phyloP scores from a whole-genome alignment of 225 moss, liverwort and hornwort genomes.

The Bryum argenteum region DNA sequence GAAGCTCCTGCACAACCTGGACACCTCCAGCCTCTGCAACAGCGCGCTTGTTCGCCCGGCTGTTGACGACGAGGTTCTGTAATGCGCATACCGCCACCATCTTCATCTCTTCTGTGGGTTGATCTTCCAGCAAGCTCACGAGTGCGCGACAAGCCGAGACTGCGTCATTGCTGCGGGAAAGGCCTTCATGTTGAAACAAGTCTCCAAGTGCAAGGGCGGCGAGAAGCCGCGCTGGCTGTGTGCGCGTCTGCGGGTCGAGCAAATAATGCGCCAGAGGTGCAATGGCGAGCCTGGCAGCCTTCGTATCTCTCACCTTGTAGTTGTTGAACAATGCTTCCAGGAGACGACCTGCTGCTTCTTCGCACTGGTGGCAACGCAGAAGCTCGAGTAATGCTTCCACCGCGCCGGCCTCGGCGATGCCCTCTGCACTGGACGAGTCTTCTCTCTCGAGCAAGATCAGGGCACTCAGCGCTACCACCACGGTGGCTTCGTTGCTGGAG shows the following conservation, averaged over 20 bases:
- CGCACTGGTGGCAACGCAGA: slow-evolving; percentile 92
- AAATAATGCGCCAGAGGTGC: slow-evolving; percentile 90
- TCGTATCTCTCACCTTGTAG: slow-evolving; percentile 90
- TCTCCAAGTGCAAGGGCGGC: slow-evolving; percentile 93
- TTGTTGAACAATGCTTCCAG: slow-evolving; percentile 96
- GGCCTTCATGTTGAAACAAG: slow-evolving; percentile 86
- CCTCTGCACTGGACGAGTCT: slow-evolving; percentile 86
- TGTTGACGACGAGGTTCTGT: slow-evolving; percentile 95
- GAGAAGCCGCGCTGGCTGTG: slow-evolving; percentile 82
- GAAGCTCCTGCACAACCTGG: slow-evolving; percentile 94
- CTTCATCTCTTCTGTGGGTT: slow-evolving; percentile 99
- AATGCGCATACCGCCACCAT: slow-evolving; percentile 96
- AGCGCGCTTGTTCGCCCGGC: slow-evolving; percentile 97
- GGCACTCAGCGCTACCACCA: slow-evolving; percentile 85
- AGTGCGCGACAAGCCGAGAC: slow-evolving; percentile 95
- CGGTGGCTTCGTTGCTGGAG: slow-evolving; percentile 87
- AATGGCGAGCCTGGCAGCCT: slow-evolving; percentile 80
- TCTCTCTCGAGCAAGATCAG: slow-evolving; percentile 94
- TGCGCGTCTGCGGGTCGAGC: slow-evolving; percentile 88
- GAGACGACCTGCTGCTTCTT: slow-evolving; percentile 88
- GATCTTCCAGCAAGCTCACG: slow-evolving; percentile 96
- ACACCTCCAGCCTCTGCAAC: slow-evolving; percentile 98
- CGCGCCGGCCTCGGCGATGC: slow-evolving; percentile 89
- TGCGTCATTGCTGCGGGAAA: slow-evolving; percentile 85
- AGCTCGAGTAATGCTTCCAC: slow-evolving; percentile 93